Evolutionary conservation across 75 land plant species (phyloP).

Genomic region (Picea glauca): DNA sequence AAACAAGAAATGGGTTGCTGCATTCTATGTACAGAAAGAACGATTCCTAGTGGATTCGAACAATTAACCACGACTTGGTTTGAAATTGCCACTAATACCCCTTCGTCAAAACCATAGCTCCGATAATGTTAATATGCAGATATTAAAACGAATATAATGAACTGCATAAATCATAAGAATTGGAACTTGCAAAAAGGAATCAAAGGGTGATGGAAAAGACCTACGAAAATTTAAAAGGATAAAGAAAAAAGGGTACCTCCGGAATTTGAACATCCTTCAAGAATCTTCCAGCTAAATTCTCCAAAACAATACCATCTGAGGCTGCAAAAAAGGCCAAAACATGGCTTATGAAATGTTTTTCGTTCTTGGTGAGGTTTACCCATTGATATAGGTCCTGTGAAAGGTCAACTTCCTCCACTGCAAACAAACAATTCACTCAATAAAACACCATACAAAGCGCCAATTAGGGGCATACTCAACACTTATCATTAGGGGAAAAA

Average conservation of each 20-base stretch:
- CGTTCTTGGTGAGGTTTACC: slow-evolving; percentile 40
- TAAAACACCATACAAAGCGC: neutral
- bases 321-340: slow-evolving; percentile 84
- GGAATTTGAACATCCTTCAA: slow-evolving; percentile 72
- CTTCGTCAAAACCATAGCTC: neutral
- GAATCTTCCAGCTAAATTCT: slow-evolving; percentile 74
- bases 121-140: neutral
- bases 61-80: neutral
- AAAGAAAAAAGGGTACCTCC: slow-evolving; percentile 36
- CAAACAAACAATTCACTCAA: neutral
- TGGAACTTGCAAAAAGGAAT: neutral
- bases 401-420: slow-evolving; percentile 62
- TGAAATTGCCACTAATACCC: neutral
- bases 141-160: neutral
- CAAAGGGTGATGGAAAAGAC: neutral
- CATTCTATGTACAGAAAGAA: neutral
- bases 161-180: neutral
- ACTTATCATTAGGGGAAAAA: neutral
- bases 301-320: slow-evolving; percentile 85
- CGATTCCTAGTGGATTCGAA: neutral
- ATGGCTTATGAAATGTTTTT: slow-evolving; percentile 69
- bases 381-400: slow-evolving; percentile 43
- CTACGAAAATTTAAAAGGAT: neutral
- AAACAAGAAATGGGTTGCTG: neutral
- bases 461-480: neutral